Base-by-base conservation (phyloP, 768 basidiomycete species). In the Naganishia friedmannii region DNA sequence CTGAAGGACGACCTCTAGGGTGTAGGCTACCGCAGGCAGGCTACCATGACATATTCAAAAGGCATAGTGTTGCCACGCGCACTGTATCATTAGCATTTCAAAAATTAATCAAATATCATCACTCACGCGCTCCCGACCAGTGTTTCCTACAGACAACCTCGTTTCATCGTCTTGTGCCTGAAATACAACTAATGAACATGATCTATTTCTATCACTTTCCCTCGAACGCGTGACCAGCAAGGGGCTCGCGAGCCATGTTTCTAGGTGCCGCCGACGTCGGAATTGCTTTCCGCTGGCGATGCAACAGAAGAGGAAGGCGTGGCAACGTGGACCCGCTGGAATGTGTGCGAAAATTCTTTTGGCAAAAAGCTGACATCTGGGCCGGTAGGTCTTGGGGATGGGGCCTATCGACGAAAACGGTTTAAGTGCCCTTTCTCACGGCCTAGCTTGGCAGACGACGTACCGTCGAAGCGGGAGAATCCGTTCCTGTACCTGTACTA, bases 261-360 rank as follows among this genome's bases (percentile, higher is more conserved):
- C 12, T 45, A 29, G n/a, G 28, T 13, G 1, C 42, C 60, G 26
- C 26, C 46, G 60, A 13, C 26, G 3, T 63, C 60, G 42, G 60
- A 45, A 45, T 17, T 15, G 39, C 60, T 63, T 63, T 29, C 60
- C 32, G 39, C 60, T 23, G 60, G 39, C n/a, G 60, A 63, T 37
- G 37, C 60, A 26, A 63, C 39, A 26, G 60, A 45, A 3, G 60
- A 63, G 9, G 60, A 63, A 12, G 37, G 60, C 19, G 39, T 45
- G 23, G 39, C 60, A 8, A 63, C 60, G 39, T 63, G 60, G n/a
- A 63, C 60, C 39, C 60, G 60, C 28, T 63, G 60, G 21, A 63
- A 42, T 1, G 60, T 63, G 15, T 45, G 60, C 13, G 60, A 21
- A 42, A 63, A 63, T 28, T 34, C 60, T 37, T 45, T 63, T 0